These are phyloP conservation scores for Magnaporthiopsis poae DNA, from an alignment of 2,329 filamentous ascomycete genomes.

Conservation along the genomic window DNA sequence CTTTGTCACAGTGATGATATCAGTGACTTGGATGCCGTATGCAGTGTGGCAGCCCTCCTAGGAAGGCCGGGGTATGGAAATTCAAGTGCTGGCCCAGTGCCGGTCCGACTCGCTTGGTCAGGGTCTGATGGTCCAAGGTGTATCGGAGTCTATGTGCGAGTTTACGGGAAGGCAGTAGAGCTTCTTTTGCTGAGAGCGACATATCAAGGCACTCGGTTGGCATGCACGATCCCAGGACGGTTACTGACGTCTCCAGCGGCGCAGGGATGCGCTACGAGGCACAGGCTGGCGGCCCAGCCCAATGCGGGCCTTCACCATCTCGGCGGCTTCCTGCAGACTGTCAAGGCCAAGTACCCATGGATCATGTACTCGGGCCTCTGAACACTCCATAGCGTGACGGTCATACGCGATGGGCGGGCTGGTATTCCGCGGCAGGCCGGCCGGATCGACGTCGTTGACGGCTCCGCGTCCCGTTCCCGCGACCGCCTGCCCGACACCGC, in stretches of 20 bases:
- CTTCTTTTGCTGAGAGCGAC: background rate
- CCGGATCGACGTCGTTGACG: conserved; percentile 52
- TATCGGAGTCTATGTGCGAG: background rate
- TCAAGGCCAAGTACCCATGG: conserved; percentile 50
- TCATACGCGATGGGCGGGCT: conserved; percentile 53
- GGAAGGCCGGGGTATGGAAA: conserved; percentile 56
- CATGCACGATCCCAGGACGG: conserved; percentile 48
- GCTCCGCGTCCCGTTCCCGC: conserved; percentile 47
- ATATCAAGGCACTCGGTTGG: conserved; percentile 46
- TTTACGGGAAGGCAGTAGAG: conserved; percentile 6
- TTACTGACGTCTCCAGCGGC: conserved; percentile 55
- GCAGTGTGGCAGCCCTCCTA: conserved; percentile 25
- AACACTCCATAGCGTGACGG: conserved; percentile 51
- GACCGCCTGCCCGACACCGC: conserved; percentile 63
- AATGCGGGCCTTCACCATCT: conserved; percentile 56
- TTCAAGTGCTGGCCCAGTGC: conserved; percentile 52
- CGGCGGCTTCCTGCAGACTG: conserved; percentile 52
- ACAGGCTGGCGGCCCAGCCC: conserved; percentile 52
- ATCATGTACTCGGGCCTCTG: conserved; percentile 58
- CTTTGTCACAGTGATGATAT: background rate
- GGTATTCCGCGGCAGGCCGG: conserved; percentile 46
- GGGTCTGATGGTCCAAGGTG: conserved; percentile 14
- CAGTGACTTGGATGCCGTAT: conserved; percentile 49
- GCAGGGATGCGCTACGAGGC: conserved; percentile 57
- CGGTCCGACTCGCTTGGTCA: conserved; percentile 54